A percentile compares a stretch with the other conserved stretches of the same genome.
phyloP scores from a whole-genome alignment of 768 basidiomycete species.

The Tricholoma hemisulphureum region DNA sequence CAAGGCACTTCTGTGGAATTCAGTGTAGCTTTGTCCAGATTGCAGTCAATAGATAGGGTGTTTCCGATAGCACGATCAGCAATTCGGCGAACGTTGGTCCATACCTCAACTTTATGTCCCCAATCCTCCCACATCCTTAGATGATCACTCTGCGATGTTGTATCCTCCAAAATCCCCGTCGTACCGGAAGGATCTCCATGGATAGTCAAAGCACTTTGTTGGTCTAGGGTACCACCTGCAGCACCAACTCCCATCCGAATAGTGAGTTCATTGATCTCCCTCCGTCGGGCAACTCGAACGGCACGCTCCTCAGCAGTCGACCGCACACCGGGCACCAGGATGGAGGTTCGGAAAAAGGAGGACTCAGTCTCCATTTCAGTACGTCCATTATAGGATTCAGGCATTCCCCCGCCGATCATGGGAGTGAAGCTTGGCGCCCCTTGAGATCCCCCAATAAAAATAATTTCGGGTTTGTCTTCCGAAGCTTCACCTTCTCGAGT shows the following conservation, averaged over 20 bases:
- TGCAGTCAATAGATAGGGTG: conserved; percentile 40
- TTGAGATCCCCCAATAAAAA: conserved; percentile 46
- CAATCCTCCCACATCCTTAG: conserved; percentile 58
- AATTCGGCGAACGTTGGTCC: conserved; percentile 68
- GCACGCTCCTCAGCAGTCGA: conserved; percentile 52
- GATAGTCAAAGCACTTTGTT: conserved; percentile 29
- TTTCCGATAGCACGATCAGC: conserved; percentile 76
- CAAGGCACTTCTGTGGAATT: conserved; percentile 65
- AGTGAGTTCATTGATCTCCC: conserved; percentile 76
- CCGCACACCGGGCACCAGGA: conserved; percentile 64
- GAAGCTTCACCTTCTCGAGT: conserved; percentile 37
- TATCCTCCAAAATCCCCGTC: conserved; percentile 2
- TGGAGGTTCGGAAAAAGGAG: conserved; percentile 63
- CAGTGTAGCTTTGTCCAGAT: conserved; percentile 40
- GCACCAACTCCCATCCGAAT: conserved; percentile 83
- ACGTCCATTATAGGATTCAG: conserved; percentile 18
- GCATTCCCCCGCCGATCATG: conserved; percentile 22
- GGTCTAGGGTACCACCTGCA: conserved; percentile 65
- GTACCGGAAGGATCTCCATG: conserved; percentile 11
- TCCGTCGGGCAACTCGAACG: conserved; percentile 58
- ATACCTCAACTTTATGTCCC: conserved; percentile 66
- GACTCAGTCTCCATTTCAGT: conserved; percentile 28
- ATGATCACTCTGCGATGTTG: conserved; percentile 9
- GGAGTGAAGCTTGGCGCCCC: conserved; percentile 37
- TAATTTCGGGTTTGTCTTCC: conserved; percentile 41